phyloP scores from a whole-genome alignment of 2,329 filamentous ascomycete species.

The Rosellinia necatrix region DNA sequence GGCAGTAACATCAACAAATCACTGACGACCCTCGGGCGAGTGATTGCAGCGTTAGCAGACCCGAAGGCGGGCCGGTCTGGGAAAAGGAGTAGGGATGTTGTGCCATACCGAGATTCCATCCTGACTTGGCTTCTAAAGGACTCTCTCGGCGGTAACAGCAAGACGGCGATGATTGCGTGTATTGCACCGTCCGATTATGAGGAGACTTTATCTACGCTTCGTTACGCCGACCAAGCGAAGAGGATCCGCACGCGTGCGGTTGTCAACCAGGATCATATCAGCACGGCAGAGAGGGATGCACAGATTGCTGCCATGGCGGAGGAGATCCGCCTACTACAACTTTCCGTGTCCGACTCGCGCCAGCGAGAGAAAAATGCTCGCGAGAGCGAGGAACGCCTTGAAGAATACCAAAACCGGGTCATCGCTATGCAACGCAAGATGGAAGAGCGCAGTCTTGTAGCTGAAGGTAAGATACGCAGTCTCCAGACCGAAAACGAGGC shows the following conservation, averaged over 20 bases:
- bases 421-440: constrained; percentile 90
- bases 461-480: constrained; percentile 91
- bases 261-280: constrained; percentile 94
- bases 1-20: constrained; percentile 99
- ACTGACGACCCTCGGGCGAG: constrained; percentile 89
- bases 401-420: constrained; percentile 93
- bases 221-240: constrained; percentile 97
- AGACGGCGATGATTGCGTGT: constrained; percentile 99
- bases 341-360: constrained; percentile 69
- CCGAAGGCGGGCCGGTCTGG: constrained; percentile 60
- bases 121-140: constrained; percentile 90
- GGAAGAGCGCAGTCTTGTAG: constrained; percentile 89
- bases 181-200: constrained; percentile 96
- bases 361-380: constrained; percentile 73
- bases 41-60: constrained; percentile 87
- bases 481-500: constrained; percentile 91
- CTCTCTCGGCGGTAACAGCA: constrained; percentile 92
- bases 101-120: constrained; percentile 92
- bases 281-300: constrained; percentile 88
- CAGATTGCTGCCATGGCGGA: constrained; percentile 95
- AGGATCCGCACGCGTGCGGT: constrained; percentile 91
- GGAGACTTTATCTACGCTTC: constrained; percentile 91
- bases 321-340: constrained; percentile 84
- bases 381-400: constrained; percentile 80
- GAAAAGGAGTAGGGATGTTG: constrained; percentile 61